Base-by-base conservation (phyloP, 345 rosid species). In the Linum trigynum region DNA sequence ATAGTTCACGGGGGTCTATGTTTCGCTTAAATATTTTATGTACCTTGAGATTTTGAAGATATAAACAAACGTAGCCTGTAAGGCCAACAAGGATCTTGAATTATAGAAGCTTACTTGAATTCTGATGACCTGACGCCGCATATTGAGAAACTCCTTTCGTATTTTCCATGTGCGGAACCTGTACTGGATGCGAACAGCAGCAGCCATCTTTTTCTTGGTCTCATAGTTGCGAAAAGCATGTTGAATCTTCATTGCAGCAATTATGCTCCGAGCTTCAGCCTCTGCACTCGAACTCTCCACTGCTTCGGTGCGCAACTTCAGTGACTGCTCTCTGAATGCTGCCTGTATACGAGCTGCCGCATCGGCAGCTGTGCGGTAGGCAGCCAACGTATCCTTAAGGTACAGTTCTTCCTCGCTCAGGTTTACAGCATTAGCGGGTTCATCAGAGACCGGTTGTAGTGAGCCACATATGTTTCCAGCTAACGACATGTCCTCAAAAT, bases 221-320 rank as follows among this genome's bases (percentile, higher is more conserved):
- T 84, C 97, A 45, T 48, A 81, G 64, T 85, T 85, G 62, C 95
- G 99, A 68, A 78, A 94, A 17, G 99, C 99, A 72, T 88, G 85
- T 73, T 94, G 99, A 79, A 94, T 90, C 82, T 76, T 90, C 95
- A 94, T 70, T 0, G 97, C 99, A 6, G 99, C 97, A 42, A 94
- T 76, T 73, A 90, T 90, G 72, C 41, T 56, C 60, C 76, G 72
- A 15, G 96, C 92, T 69, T 90, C 99, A 35, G 79, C 86, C 76
- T 85, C 96, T 23, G 80, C 75, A 70, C 16, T 83, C 61, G 75
- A 65, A 71, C 37, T 65, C 75, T 75, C 65, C 40, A 85, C 75
- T 59, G 82, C 83, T 51, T 69, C 73, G 58, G 96, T 67, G 68
- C 76, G 75, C 6, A 81, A 67, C 71, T 85, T 84, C 10, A 90